Evolutionary conservation across 2,329 filamentous ascomycete genomes (phyloP).

Genomic region (Botryotinia narcissicola): DNA sequence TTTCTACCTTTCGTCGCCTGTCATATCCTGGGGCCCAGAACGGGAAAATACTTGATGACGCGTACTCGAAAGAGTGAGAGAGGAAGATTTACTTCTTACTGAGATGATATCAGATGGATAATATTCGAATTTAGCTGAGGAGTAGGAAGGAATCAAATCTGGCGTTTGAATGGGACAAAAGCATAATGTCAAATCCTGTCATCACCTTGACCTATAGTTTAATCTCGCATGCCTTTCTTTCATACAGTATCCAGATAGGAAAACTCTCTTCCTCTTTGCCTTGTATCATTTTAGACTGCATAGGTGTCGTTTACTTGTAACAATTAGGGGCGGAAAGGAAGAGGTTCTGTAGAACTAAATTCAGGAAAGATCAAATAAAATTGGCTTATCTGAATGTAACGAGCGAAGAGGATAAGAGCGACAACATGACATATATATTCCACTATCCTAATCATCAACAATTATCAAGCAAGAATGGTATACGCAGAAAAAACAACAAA

Average conservation of each 20-base stretch:
- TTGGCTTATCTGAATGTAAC: background rate
- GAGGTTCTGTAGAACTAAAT: too few relatives aligned
- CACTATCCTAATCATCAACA: background rate
- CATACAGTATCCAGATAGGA: too few relatives aligned
- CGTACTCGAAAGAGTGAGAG: background rate
- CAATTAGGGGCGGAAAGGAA: background rate
- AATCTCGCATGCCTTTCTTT: background rate
- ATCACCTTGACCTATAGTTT: background rate
- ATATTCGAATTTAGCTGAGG: background rate
- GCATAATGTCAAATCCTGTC: background rate
- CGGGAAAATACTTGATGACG: background rate
- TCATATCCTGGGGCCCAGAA: background rate
- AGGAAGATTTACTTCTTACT: background rate
- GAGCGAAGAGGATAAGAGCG: background rate
- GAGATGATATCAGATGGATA: accelerated
- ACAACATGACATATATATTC: background rate
- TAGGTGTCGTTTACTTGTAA: background rate
- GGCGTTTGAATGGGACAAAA: background rate
- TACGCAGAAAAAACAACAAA: background rate
- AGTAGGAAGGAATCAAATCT: background rate
- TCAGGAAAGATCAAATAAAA: too few relatives aligned
- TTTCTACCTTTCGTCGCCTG: background rate
- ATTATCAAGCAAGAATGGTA: constrained; percentile 12
- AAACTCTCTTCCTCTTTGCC: background rate
- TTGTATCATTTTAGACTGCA: background rate